Base-by-base conservation (phyloP, 139 green algal species). In the Zygnema cylindricum region DNA sequence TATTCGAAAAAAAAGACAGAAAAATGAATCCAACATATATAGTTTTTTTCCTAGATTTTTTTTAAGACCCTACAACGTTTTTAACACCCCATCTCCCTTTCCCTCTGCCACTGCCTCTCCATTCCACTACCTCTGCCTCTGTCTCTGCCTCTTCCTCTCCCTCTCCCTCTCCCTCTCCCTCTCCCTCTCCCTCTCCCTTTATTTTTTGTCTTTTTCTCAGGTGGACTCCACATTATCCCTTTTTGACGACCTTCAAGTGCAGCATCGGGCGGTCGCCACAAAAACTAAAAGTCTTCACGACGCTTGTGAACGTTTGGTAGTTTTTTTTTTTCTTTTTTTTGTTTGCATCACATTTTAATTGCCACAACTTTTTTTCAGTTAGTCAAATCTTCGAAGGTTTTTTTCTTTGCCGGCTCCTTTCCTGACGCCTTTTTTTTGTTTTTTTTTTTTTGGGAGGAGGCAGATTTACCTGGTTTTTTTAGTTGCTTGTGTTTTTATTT, bases 271-370 rank as follows among this genome's bases (percentile, higher is more conserved):
- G 0, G 88, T 92, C 2, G 84, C 88, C 0, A 40, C n/a, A 35
- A 92, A 92, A 71, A 92, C 88, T 21, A 43, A 86, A 38, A 57
- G 71, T 30, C 88, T 92, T 36, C 69, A 86, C 55, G 88, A 92
- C 30, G 84, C 84, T 11, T 92, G 88, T 55, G 63, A 92, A 78
- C 88, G 82, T 16, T 69, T 92, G 69, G 88, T 91, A 32, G n/a
- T n/a, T n/a, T n/a, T n/a, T n/a, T n/a, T n/a, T n/a, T n/a, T n/a
- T n/a, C n/a, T n/a, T n/a, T n/a, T n/a, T n/a, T n/a, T n/a, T n/a
- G n/a, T n/a, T n/a, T n/a, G n/a, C n/a, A n/a, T n/a, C n/a, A n/a
- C n/a, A n/a, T n/a, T n/a, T n/a, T n/a, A n/a, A n/a, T n/a, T n/a
- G n/a, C n/a, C n/a, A n/a, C n/a, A n/a, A n/a, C n/a, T n/a, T n/a